Evolutionary conservation across 164 flowering plant species (phyloP), one percentile per base, ranked within the genome.

Genomic region (Tetrastigma voinierianum): DNA sequence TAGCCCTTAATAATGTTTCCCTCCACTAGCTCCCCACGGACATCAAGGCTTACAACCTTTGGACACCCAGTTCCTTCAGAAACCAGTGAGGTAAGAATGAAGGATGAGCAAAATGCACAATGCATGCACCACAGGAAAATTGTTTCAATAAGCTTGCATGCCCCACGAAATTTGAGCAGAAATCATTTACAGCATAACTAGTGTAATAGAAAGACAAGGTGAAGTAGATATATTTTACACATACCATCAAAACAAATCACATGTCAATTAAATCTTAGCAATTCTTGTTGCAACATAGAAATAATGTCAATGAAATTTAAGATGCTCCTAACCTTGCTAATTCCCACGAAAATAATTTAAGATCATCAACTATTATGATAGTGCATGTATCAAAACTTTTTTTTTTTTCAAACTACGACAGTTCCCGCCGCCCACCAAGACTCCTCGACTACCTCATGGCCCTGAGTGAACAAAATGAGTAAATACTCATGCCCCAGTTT

Each of bases 1-100:
- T 64, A 68, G 47, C 99, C 99, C 70, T 74, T 93, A 47, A 93
- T 82, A 56, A 71, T 71, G 71, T 85, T 89, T 66, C 99, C 99
- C 71, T 96, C 98, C 65, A 93, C 87, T 46, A 96, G 81, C 56
- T 93, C 99, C 59, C 99, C 99, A 59, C 44, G 77, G 20, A 96
- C 90, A 66, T 81, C 89, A 67, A 96, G 83, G 79, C 78, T 93
- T 67, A 96, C 79, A 70, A 93, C 98, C 84, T 90, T 96, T 40
- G 99, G 99, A 57, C 65, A 78, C 68, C 96, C 90, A 83, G 86
- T 93, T 68, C 99, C 99, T 96, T 65, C 13, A 53, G 52, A 73
- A 65, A 32, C 66, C 9, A 70, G 46, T 13, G 62, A 58, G 24
- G 10, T 9, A 46, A 63, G 51, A 60, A 62, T 45, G 44, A 57